These are phyloP conservation scores for Fusarium haematococcum DNA, from an alignment of 2,329 filamentous ascomycete genomes.

Conservation along the genomic window DNA sequence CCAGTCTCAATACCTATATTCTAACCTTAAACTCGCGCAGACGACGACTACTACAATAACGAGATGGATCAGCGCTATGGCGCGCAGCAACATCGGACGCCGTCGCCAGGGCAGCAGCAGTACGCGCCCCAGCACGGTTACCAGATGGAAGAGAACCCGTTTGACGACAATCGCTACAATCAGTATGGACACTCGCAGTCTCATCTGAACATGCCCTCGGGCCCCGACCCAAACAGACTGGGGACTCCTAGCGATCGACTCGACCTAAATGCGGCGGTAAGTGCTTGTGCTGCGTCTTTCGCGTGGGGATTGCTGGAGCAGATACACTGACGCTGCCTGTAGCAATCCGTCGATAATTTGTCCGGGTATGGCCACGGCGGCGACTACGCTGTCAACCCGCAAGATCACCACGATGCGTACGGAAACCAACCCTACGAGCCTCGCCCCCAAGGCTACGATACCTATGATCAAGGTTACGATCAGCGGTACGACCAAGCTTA, in stretches of 20 bases:
- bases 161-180: slow-evolving; percentile 78
- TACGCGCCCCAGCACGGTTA: slow-evolving; percentile 79
- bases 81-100: slow-evolving; percentile 66
- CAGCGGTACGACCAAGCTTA: slow-evolving; percentile 73
- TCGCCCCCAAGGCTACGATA: slow-evolving; percentile 64
- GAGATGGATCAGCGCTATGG: slow-evolving; percentile 62
- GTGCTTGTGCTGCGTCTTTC: slow-evolving; percentile 48
- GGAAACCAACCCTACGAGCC: slow-evolving; percentile 87
- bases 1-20: slow-evolving; percentile 3
- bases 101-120: slow-evolving; percentile 72
- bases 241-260: slow-evolving; percentile 79
- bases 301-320: not conserved
- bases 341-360: slow-evolving; percentile 67
- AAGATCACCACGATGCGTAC: slow-evolving; percentile 77
- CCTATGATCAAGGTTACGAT: slow-evolving; percentile 66
- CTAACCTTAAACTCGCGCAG: slow-evolving; percentile 49
- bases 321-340: slow-evolving; percentile 15
- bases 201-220: slow-evolving; percentile 47
- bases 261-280: slow-evolving; percentile 85
- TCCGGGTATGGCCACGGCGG: slow-evolving; percentile 60
- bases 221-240: slow-evolving; percentile 50
- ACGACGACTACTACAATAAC: slow-evolving; percentile 71
- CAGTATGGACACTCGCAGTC: slow-evolving; percentile 45
- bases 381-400: slow-evolving; percentile 53
- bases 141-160: slow-evolving; percentile 80